Conservation (phyloP, 2,329 filamentous ascomycete genomes). For the Trichoderma brevicompactum region DNA sequence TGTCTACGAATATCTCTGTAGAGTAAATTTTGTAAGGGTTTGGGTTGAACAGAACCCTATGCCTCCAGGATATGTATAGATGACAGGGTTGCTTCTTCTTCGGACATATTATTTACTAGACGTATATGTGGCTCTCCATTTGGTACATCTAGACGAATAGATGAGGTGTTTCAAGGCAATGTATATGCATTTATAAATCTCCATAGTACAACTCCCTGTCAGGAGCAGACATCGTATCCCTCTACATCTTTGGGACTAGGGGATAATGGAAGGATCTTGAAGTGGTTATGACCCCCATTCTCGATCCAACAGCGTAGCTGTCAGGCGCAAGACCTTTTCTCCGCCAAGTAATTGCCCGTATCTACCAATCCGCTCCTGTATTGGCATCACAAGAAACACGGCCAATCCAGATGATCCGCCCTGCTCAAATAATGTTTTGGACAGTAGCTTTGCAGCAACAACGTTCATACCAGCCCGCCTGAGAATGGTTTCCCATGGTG, state of each 20-base stretch:
- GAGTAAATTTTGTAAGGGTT: too few relatives aligned
- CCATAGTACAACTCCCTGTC: neutral
- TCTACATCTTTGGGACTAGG: neutral
- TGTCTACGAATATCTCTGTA: neutral
- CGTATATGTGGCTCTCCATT: constrained; percentile 3
- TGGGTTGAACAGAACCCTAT: neutral
- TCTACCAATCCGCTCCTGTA: constrained; percentile 34
- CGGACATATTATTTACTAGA: neutral
- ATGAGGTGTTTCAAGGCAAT: neutral
- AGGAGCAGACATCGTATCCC: neutral
- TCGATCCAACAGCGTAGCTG: constrained; percentile 11
- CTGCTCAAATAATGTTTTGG: constrained; percentile 36
- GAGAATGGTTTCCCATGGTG: constrained; percentile 47
- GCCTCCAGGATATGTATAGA: neutral
- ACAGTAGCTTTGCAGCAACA: constrained; percentile 43
- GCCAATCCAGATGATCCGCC: constrained; percentile 39
- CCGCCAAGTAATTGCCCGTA: constrained; percentile 39
- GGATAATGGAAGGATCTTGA: neutral
- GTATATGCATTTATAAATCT: neutral
- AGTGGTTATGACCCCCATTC: constrained; percentile 12
- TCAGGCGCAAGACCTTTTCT: constrained; percentile 32
- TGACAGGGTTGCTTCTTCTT: neutral
- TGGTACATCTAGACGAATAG: constrained; percentile 11
- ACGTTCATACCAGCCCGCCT: constrained; percentile 45
- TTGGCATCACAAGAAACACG: constrained; percentile 40